phyloP scores from a whole-genome alignment of 2,329 filamentous ascomycete genomes.

The Pseudocercospora musae region DNA sequence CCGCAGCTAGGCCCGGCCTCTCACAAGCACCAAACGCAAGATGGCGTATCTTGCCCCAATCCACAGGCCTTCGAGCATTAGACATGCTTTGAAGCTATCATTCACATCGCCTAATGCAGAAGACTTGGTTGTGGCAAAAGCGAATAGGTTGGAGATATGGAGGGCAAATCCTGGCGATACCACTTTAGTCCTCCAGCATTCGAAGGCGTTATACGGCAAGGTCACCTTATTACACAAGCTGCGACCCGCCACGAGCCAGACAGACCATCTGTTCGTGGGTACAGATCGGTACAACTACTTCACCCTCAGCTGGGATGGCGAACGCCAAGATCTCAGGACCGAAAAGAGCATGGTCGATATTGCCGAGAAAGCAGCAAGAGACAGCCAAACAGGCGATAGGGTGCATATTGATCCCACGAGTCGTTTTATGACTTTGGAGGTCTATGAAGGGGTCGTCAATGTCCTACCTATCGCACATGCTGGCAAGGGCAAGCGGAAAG shows the following conservation, averaged over 20 bases:
- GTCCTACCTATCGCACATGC: constrained; percentile 59
- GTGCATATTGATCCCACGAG: constrained; percentile 81
- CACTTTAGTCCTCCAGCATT: constrained; percentile 59
- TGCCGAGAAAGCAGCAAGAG: constrained; percentile 60
- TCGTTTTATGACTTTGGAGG: constrained; percentile 62
- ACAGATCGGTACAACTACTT: constrained; percentile 91
- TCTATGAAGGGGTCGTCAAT: constrained; percentile 66
- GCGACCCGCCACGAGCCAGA: constrained; percentile 67
- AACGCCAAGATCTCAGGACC: constrained; percentile 52
- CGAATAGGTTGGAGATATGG: constrained; percentile 85
- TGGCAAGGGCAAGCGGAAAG: constrained; percentile 47
- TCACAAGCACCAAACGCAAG: background rate
- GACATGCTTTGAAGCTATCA: constrained; percentile 78
- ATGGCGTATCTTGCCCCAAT: constrained; percentile 98
- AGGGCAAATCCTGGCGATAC: constrained; percentile 46
- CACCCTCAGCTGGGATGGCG: constrained; percentile 75
- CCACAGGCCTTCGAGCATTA: constrained; percentile 84
- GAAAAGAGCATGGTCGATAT: constrained; percentile 59
- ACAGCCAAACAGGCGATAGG: constrained; percentile 77
- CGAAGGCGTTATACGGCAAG: constrained; percentile 76
- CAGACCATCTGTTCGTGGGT: constrained; percentile 86
- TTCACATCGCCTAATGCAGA: constrained; percentile 73
- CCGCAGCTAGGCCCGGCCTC: background rate
- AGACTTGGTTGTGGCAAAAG: constrained; percentile 80
- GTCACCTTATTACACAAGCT: constrained; percentile 82